Conservation (phyloP, 768 basidiomycete genomes). For the Kwoniella europaea region DNA sequence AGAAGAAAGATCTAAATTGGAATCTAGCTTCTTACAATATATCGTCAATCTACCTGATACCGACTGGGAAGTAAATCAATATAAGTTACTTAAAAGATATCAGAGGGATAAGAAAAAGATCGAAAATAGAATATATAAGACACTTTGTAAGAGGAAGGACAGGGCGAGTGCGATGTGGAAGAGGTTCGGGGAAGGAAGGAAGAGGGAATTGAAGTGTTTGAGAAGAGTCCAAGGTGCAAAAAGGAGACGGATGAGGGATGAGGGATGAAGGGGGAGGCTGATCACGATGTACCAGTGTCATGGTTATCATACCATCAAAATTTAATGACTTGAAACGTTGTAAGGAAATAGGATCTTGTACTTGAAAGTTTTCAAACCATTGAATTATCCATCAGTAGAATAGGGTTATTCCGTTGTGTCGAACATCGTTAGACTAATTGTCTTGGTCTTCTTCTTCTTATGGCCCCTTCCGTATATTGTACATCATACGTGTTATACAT, state of each 20-base stretch:
- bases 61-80: constrained; percentile 4
- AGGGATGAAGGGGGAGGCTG: background rate
- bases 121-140: constrained; percentile 18
- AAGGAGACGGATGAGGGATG: background rate
- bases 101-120: constrained; percentile 13
- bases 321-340: too few species aligned
- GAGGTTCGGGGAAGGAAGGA: background rate
- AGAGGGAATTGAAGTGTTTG: background rate
- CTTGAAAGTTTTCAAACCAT: too few species aligned
- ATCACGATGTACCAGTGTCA: background rate
- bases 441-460: too few species aligned
- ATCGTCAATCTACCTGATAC: constrained; percentile 7
- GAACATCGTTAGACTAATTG: too few species aligned
- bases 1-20: background rate
- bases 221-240: background rate
- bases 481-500: too few species aligned
- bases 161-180: background rate
- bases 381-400: too few species aligned
- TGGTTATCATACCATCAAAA: too few species aligned
- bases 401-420: too few species aligned
- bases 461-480: too few species aligned
- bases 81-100: background rate
- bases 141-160: background rate
- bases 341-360: too few species aligned
- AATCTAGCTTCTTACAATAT: constrained; percentile 9